Evolutionary conservation across 345 rosid species (phyloP).

Genomic region (Leavenworthia alabamica): DNA sequence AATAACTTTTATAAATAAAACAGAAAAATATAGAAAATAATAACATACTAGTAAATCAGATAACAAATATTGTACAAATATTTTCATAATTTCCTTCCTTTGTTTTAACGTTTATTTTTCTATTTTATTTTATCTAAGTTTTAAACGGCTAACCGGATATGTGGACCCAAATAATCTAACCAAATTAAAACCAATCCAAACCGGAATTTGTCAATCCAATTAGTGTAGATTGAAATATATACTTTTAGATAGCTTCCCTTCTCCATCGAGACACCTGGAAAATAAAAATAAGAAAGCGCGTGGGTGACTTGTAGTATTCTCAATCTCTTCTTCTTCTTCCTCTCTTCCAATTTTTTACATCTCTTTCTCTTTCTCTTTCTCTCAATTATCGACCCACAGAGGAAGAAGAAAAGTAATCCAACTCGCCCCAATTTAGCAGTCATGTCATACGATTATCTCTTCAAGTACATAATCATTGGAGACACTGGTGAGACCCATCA

Average conservation of each 20-base stretch:
- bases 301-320: slow-evolving; percentile 29
- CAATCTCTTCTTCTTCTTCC: slow-evolving; percentile 28
- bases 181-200: too few species aligned
- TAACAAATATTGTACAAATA: too few species aligned
- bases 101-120: too few species aligned
- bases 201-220: too few species aligned
- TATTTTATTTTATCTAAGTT: too few species aligned
- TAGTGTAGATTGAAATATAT: not conserved
- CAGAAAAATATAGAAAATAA: too few species aligned
- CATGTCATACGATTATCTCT: slow-evolving; percentile 72
- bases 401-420: not conserved
- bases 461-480: slow-evolving; percentile 75
- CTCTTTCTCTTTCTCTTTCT: slow-evolving; percentile 1
- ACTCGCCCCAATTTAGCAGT: not conserved
- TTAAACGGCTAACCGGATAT: too few species aligned
- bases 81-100: too few species aligned
- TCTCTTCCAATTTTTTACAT: slow-evolving; percentile 6
- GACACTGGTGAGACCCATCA: slow-evolving; percentile 45
- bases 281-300: slow-evolving; percentile 5
- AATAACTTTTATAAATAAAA: too few species aligned
- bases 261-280: slow-evolving; percentile 24
- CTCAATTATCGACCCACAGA: not conserved
- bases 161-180: too few species aligned
- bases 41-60: too few species aligned
- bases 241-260: too few species aligned